Evolutionary conservation across 225 moss, liverwort and hornwort species (phyloP).

Genomic region (Physcomitrellopsis africana): DNA sequence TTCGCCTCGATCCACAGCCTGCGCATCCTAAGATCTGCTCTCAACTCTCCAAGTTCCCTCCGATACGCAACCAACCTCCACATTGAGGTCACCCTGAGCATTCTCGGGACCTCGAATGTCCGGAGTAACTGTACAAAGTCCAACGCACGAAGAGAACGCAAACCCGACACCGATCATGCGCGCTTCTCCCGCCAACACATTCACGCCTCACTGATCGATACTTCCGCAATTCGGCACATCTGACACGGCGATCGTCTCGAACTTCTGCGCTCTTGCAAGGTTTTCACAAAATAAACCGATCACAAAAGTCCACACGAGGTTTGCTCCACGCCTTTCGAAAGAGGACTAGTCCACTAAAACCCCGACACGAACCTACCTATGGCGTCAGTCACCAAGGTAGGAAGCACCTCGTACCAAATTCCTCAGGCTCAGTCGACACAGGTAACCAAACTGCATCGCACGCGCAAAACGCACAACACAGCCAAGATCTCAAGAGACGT

Average conservation of each 20-base stretch:
- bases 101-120: not conserved
- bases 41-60: not conserved
- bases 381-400: not conserved
- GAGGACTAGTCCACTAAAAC: conserved; percentile 33
- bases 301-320: not conserved
- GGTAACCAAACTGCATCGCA: not conserved
- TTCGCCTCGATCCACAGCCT: not conserved
- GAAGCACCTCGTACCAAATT: not conserved
- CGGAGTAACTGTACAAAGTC: not conserved
- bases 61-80: too few species aligned
- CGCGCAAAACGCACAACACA: conserved; percentile 10
- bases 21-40: not conserved
- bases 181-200: too few species aligned
- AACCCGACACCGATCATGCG: too few species aligned
- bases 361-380: conserved; percentile 23
- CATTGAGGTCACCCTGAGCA: not conserved
- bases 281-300: not conserved
- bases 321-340: not conserved
- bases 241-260: too few species aligned
- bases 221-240: too few species aligned
- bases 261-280: too few species aligned
- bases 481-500: conserved; percentile 39
- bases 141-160: too few species aligned
- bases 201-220: too few species aligned
- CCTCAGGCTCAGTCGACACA: not conserved